These are phyloP conservation scores for Xanthoconium purpureum DNA, from an alignment of 768 basidiomycete genomes.

Conservation along the genomic window DNA sequence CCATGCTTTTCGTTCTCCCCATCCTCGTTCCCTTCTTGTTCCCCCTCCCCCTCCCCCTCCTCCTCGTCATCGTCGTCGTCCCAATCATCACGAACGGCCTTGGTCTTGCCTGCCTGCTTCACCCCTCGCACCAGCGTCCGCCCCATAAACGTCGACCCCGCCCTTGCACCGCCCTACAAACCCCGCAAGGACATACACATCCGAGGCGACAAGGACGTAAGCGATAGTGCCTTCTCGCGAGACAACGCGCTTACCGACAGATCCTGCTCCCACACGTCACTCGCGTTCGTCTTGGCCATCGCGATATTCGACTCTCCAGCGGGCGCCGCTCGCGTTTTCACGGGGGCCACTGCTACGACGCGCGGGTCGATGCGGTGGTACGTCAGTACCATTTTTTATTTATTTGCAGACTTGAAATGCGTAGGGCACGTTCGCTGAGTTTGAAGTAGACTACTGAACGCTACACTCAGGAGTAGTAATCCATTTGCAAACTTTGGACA, in stretches of 20 bases:
- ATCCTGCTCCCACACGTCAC: constrained; percentile 20
- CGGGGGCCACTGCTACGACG: background rate
- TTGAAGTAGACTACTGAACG: constrained; percentile 5
- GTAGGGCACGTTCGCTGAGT: constrained; percentile 19
- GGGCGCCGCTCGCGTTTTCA: no score
- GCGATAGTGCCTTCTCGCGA: constrained; percentile 6
- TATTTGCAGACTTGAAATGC: background rate
- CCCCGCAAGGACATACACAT: background rate
- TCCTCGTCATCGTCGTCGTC: constrained; percentile 50
- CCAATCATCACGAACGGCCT: constrained; percentile 51
- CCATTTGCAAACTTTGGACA: no score
- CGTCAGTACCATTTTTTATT: background rate
- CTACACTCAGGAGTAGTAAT: no score
- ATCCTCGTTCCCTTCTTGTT: background rate
- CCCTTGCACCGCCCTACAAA: constrained; percentile 4
- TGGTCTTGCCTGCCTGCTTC: background rate
- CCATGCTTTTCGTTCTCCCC: no score
- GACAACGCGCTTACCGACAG: constrained; percentile 7
- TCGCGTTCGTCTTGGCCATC: constrained; percentile 15
- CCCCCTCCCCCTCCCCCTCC: background rate
- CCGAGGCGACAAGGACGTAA: constrained; percentile 6
- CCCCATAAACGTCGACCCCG: background rate
- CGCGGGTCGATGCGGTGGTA: background rate
- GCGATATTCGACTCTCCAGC: constrained; percentile 1
- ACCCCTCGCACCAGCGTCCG: background rate